phyloP scores from a whole-genome alignment of 768 basidiomycete genomes.

The Porpolomopsis calyptriformis region DNA sequence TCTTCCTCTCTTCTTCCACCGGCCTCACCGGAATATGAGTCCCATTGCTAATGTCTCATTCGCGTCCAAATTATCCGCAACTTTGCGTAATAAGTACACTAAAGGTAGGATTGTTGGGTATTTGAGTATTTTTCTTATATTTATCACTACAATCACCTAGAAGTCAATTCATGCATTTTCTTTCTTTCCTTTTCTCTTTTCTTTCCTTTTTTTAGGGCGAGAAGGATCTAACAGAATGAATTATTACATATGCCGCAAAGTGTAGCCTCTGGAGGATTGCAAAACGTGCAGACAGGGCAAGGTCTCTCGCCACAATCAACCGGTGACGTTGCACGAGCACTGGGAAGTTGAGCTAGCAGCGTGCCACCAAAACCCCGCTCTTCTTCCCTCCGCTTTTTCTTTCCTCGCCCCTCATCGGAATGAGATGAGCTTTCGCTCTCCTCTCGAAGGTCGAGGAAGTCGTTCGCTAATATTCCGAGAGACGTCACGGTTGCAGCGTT shows the following conservation, averaged over 20 bases:
- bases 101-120: no score
- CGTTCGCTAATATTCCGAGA: slow-evolving; percentile 43
- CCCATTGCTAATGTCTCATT: no score
- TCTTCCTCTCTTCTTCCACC: slow-evolving; percentile 7
- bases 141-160: no score
- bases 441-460: slow-evolving; percentile 55
- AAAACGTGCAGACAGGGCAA: slow-evolving; percentile 50
- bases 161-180: slow-evolving; percentile 14
- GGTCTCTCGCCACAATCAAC: slow-evolving; percentile 22
- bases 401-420: slow-evolving; percentile 37
- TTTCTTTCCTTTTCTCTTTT: slow-evolving; percentile 14
- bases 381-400: slow-evolving; percentile 41
- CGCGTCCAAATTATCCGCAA: no score
- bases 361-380: slow-evolving; percentile 68
- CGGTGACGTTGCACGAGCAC: neutral
- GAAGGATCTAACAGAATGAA: slow-evolving; percentile 21
- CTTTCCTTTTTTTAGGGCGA: no score
- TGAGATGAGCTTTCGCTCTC: slow-evolving; percentile 48
- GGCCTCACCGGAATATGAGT: slow-evolving; percentile 31
- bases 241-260: slow-evolving; percentile 41
- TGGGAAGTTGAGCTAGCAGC: slow-evolving; percentile 31
- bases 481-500: slow-evolving; percentile 47
- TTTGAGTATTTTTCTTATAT: no score
- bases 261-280: slow-evolving; percentile 34
- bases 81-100: no score